phyloP scores from a whole-genome alignment of 2,329 filamentous ascomycete species.

The Claviceps capensis region DNA sequence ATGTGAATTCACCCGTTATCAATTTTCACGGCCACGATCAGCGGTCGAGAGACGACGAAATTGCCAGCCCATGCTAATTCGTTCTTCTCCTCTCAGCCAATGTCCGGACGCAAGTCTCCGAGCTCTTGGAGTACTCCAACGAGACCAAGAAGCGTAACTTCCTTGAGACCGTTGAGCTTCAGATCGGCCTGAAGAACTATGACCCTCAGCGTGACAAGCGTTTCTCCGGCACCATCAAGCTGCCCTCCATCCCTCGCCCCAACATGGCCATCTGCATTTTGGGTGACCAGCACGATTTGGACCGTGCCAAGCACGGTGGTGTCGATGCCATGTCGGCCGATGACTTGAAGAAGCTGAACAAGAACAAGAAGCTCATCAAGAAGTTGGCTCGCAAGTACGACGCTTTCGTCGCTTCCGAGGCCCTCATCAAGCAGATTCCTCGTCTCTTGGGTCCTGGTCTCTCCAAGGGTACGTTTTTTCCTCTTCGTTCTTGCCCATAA shows the following conservation, averaged over 20 bases:
- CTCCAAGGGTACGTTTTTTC: constrained; percentile 68
- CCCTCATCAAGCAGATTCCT: constrained; percentile 98
- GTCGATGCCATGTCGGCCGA: constrained; percentile 97
- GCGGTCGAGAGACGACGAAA: not conserved
- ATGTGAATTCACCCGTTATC: not conserved
- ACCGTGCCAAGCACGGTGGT: constrained; percentile 98
- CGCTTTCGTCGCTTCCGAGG: constrained; percentile 93
- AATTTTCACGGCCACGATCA: not conserved
- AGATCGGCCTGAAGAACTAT: constrained; percentile 97
- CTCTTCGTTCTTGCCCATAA: not conserved
- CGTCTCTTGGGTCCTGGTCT: constrained; percentile 98
- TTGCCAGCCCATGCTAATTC: constrained; percentile 17
- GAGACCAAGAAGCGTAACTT: constrained; percentile 98
- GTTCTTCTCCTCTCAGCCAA: constrained; percentile 40
- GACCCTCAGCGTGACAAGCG: constrained; percentile 99
- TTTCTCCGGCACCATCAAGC: constrained; percentile 99
- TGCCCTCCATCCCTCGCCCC: constrained; percentile 81
- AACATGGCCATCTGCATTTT: constrained; percentile 73
- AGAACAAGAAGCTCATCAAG: constrained; percentile 99
- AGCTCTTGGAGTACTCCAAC: constrained; percentile 88
- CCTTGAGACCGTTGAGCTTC: constrained; percentile 82
- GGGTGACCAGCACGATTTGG: constrained; percentile 86
- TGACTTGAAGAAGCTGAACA: constrained; percentile 99
- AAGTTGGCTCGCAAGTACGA: constrained; percentile 99
- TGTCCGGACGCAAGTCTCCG: constrained; percentile 88